Base-by-base conservation (phyloP, 2,329 filamentous ascomycete species). In the Penicillium carneum region DNA sequence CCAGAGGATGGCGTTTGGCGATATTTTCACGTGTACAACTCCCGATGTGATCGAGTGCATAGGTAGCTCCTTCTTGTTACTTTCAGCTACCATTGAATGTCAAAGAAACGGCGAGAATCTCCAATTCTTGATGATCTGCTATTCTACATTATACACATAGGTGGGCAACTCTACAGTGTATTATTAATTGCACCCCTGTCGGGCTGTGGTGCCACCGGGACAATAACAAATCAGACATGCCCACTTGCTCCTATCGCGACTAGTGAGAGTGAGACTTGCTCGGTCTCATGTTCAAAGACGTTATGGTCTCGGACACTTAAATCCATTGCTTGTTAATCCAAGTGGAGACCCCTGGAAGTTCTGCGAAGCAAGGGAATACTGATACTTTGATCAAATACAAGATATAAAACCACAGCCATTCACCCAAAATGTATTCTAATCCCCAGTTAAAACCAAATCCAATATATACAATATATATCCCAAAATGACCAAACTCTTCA, bases 401-500 rank as follows among this genome's bases (percentile, higher is more conserved):
- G 10, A 41, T 42, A 42, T 43, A 53, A 43, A 33, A 12, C 14
- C 9, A 49, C 26, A 1, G 33, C 9, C 33, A 26, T 36, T 20
- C 14, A 49, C 47, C n/a, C 2, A 4, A 31, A 31, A 31, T 46
- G 43, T 46, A 31, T 23, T 29, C 14, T 16, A 29, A 23, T 8
- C 20, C 4, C 34, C 14, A 7, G 7, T 38, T 31, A 3, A 31
- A 31, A 31, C 1, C 5, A 29, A 10, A 31, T 4, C 18, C 46
- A 48, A 11, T 34, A 16, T 36, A 23, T 4, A 36, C 14, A 14
- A 34, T 20, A 48, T 48, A 34, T 10, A 36, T 36, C 20, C 20
- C 1, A 49, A 9, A 33, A 70, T 72, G 66, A 64, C 71, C 5
- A 74, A 71, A 33, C 64, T 73, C 67, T 79, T 74, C 65, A 64